Conservation (phyloP, 768 basidiomycete species). For the Agrocybe pediades region DNA sequence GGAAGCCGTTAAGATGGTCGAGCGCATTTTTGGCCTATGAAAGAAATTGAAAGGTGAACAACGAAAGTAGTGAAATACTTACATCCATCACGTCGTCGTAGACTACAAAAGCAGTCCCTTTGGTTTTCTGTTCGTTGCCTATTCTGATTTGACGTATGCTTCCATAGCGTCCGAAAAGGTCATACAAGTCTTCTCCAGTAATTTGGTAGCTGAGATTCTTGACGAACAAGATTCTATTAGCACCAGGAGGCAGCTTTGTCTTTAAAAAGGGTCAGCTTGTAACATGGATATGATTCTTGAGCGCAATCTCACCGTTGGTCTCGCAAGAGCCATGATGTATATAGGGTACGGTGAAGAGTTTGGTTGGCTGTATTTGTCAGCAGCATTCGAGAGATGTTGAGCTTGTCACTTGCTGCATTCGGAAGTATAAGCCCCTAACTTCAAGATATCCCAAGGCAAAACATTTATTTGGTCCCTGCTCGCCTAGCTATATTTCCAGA, state of each 20-base stretch:
- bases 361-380: slow-evolving; percentile 3
- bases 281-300: background rate
- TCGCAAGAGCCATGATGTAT: slow-evolving; percentile 58
- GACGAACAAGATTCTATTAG: slow-evolving; percentile 89
- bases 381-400: background rate
- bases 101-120: slow-evolving; percentile 96
- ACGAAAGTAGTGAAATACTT: slow-evolving; percentile 26
- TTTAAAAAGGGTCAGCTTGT: slow-evolving; percentile 25
- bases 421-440: background rate
- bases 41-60: slow-evolving; percentile 9
- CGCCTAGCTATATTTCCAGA: too few species aligned
- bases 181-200: slow-evolving; percentile 92
- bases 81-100: slow-evolving; percentile 97
- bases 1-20: slow-evolving; percentile 97
- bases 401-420: background rate
- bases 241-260: slow-evolving; percentile 90
- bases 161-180: slow-evolving; percentile 96
- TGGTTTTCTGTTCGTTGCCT: slow-evolving; percentile 89
- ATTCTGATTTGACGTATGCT: slow-evolving; percentile 94
- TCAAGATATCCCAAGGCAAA: background rate
- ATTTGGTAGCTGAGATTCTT: slow-evolving; percentile 94
- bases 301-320: slow-evolving; percentile 60
- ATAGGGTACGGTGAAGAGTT: background rate
- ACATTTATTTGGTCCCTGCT: too few species aligned
- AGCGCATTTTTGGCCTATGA: slow-evolving; percentile 92